Evolutionary conservation across 2,329 filamentous ascomycete species (phyloP), one percentile per base, ranked within the genome.

Genomic region (Pyricularia sp.): DNA sequence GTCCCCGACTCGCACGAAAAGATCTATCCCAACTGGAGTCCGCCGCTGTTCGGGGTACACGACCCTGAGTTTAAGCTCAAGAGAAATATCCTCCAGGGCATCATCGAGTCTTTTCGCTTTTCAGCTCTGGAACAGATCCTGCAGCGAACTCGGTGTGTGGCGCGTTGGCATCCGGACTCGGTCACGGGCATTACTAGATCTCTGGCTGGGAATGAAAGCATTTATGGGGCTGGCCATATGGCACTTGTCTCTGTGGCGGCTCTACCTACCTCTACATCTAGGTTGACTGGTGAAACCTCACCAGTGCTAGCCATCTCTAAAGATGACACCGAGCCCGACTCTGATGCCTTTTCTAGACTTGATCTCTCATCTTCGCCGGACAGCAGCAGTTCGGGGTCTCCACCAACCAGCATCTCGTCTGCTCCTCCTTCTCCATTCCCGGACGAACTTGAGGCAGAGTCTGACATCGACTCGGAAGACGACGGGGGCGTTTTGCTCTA

Each of bases 21-120:
- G 57, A 67, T 75, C 0, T 80, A 75, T 40, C 62, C 72, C 4
- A 77, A 76, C 57, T 81, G 79, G 79, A 74, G 76, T 8, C 70
- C 73, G 1, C 59, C 61, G 1, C 28, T 28, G 24, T 65, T 49
- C 2, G 61, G 61, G 5, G 2, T 7, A 2, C 10, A 26, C 1
- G 61, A 53, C 8, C 31, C 35, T 12, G 22, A 13, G 9, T 62
- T 53, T n/a, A n/a, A n/a, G n/a, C 13, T 2, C 0, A 5, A 53
- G 24, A 16, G 13, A 13, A 40, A 6, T 2, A 35, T 30, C n/a
- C 22, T 62, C 2, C 61, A 62, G n/a, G 13, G 9, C 13, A 53
- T 62, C 22, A 62, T 53, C 9, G 24, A 49, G 4, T 22, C 35
- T 3, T 3, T 49, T 10, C 61, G 61, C 35, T 22, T 6, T 6